Percentiles rank a stretch among this genome's conserved stretches.
These are phyloP conservation scores for Xylariaceae sp. DNA, from an alignment of 2,329 filamentous ascomycete species.

Conservation along the genomic window DNA sequence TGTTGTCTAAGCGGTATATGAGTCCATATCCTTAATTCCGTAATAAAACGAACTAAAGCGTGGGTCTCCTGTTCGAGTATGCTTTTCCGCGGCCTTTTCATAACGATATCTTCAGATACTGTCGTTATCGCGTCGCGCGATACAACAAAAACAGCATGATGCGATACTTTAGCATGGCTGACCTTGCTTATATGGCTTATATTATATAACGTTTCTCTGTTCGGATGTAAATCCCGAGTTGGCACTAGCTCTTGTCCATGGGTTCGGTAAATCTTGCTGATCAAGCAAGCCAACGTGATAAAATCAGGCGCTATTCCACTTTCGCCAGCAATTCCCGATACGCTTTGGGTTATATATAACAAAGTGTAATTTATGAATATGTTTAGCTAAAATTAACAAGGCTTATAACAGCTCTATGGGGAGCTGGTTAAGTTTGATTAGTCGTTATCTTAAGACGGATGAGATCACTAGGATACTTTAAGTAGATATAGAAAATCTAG, in stretches of 20 bases:
- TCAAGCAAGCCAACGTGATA: not conserved
- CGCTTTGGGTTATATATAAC: not conserved
- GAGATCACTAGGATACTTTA: no score
- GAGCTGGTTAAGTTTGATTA: not conserved
- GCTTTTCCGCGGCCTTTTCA: constrained; percentile 4
- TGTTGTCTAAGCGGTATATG: not conserved
- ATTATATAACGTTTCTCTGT: not conserved
- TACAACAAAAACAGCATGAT: not conserved
- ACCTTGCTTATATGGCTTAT: not conserved
- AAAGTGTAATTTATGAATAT: not conserved
- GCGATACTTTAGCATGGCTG: not conserved
- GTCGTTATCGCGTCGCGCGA: not conserved
- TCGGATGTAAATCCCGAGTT: not conserved
- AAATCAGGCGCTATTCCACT: not conserved
- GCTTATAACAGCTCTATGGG: not conserved
- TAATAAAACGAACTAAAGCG: constrained; percentile 3
- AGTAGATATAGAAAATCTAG: no score
- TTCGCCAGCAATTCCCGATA: not conserved
- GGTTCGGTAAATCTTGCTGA: not conserved
- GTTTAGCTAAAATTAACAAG: not conserved
- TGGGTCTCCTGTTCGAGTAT: constrained; percentile 1
- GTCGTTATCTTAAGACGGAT: not conserved
- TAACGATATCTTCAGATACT: not conserved
- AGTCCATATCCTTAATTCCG: not conserved
- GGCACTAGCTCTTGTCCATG: not conserved